Percentiles rank a stretch among this genome's conserved stretches.
Conservation (phyloP, 2,329 filamentous ascomycete genomes). For the Beauveria medogensis region DNA sequence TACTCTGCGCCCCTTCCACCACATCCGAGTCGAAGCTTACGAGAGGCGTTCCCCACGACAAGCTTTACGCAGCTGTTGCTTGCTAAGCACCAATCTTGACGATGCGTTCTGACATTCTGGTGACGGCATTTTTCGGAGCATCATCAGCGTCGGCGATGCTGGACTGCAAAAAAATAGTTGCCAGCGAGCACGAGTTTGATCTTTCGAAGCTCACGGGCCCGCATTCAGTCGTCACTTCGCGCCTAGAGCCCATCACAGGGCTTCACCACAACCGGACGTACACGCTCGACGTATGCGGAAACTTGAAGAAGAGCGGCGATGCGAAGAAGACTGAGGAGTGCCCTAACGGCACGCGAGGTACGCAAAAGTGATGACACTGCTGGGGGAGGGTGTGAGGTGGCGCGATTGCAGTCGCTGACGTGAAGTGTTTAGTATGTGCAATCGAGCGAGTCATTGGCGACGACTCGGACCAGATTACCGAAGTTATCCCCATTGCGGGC, state of each 20-base stretch:
- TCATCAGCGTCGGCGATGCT: constrained; percentile 40
- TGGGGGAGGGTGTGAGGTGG: background rate
- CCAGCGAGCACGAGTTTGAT: constrained; percentile 55
- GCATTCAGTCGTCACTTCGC: constrained; percentile 57
- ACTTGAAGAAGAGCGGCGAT: constrained; percentile 51
- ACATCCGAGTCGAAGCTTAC: background rate
- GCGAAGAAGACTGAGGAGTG: constrained; percentile 49
- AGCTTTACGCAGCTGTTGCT: background rate
- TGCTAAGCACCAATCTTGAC: constrained; percentile 12
- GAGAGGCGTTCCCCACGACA: background rate
- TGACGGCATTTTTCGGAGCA: constrained; percentile 30
- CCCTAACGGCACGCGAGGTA: constrained; percentile 61
- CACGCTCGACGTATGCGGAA: constrained; percentile 67
- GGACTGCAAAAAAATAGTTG: constrained; percentile 53
- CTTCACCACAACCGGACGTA: constrained; percentile 64
- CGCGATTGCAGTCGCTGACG: background rate
- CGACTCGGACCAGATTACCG: constrained; percentile 39
- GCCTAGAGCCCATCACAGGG: constrained; percentile 42
- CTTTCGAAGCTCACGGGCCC: constrained; percentile 56
- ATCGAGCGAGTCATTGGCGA: constrained; percentile 53
- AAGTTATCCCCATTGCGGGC: constrained; percentile 68
- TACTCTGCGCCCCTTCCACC: background rate
- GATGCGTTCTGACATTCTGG: constrained; percentile 33
- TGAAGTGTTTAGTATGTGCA: constrained; percentile 55
- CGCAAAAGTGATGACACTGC: constrained; percentile 13